These are phyloP conservation scores for Phytophthora megakarya DNA, from an alignment of 352 stramenopile genomes.

Conservation along the genomic window DNA sequence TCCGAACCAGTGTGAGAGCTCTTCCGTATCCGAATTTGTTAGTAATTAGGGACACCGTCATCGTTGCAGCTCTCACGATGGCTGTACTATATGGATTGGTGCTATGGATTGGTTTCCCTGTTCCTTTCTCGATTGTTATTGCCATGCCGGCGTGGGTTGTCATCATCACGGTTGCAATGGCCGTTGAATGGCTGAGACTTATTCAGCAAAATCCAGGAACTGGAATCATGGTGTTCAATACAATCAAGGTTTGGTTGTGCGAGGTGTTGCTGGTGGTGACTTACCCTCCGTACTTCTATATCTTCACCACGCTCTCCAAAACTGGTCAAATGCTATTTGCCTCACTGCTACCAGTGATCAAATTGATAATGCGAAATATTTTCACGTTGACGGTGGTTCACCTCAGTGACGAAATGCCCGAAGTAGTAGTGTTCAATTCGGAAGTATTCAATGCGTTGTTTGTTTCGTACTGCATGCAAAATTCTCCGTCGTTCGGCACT, in stretches of 20 bases:
- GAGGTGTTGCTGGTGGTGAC: slow-evolving; percentile 21
- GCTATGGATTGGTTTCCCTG: slow-evolving; percentile 12
- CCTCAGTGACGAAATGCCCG: slow-evolving; percentile 28
- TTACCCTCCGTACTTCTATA: slow-evolving; percentile 34
- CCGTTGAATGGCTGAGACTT: slow-evolving; percentile 2
- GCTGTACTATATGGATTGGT: slow-evolving; percentile 1
- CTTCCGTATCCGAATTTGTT: slow-evolving; percentile 18
- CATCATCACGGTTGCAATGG: slow-evolving; percentile 2
- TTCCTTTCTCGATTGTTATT: slow-evolving; percentile 25
- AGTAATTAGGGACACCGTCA: not conserved
- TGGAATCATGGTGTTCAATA: slow-evolving; percentile 16
- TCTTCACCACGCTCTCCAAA: slow-evolving; percentile 29
- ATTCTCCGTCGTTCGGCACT: slow-evolving; percentile 21
- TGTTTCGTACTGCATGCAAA: slow-evolving; percentile 37
- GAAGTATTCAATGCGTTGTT: slow-evolving; percentile 37
- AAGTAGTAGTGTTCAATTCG: slow-evolving; percentile 30
- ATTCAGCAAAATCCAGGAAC: slow-evolving; percentile 18
- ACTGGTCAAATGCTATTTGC: slow-evolving; percentile 15
- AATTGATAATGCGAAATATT: slow-evolving; percentile 30
- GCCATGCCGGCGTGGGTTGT: slow-evolving; percentile 15
- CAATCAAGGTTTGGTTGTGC: slow-evolving; percentile 28
- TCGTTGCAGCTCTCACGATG: slow-evolving; percentile 5
- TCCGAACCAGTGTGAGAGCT: slow-evolving; percentile 10
- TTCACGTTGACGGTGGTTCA: slow-evolving; percentile 25
- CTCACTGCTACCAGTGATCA: slow-evolving; percentile 32